These are phyloP conservation scores for Gracilaria caudata DNA, from an alignment of 23 red algal genomes.

Conservation along the genomic window DNA sequence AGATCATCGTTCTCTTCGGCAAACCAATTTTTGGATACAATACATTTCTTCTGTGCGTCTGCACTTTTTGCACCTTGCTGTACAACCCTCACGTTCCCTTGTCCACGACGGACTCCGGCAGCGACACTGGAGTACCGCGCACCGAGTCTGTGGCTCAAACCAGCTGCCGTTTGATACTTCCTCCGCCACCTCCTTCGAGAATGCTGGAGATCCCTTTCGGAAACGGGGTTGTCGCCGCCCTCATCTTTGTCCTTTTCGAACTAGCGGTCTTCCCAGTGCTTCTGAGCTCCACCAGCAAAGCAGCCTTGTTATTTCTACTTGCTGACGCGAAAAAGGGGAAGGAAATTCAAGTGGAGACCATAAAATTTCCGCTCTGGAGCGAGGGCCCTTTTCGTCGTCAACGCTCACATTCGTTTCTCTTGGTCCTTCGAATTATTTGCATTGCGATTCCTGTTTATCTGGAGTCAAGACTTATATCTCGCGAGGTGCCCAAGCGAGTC, in stretches of 20 bases:
- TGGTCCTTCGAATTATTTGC: background rate
- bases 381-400: slow-evolving; percentile 6
- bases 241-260: background rate
- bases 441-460: slow-evolving; percentile 3
- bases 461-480: background rate
- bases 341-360: background rate
- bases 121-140: no score
- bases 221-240: background rate
- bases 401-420: background rate
- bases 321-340: background rate
- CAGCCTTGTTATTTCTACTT: background rate
- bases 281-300: background rate
- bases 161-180: no score
- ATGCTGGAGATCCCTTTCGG: background rate
- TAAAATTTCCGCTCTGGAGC: background rate
- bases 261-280: background rate
- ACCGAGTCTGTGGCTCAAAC: no score
- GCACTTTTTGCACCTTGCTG: no score
- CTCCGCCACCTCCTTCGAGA: no score
- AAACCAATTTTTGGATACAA: no score
- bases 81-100: no score
- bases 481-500: background rate
- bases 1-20: no score
- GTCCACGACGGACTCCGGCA: no score
- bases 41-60: no score